Conservation (phyloP, 352 stramenopile genomes). For the Pythium pyrilobum region DNA sequence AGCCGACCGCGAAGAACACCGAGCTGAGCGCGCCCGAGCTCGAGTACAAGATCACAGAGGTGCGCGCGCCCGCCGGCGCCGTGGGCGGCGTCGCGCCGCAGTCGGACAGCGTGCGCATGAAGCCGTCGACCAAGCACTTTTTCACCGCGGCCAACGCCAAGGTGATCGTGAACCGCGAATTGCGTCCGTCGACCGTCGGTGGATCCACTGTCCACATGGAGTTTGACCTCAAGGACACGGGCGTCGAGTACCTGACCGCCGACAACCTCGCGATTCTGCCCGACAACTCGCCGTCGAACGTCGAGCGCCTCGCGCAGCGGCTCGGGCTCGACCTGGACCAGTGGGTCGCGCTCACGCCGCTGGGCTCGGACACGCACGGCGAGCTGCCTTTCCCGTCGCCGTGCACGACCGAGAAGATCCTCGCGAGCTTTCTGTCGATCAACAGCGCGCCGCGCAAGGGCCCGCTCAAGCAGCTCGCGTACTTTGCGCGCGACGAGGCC, state of each 20-base stretch:
- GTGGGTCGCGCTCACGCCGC: slow-evolving; percentile 75
- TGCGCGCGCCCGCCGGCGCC: slow-evolving; percentile 21
- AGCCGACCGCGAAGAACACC: slow-evolving; percentile 2
- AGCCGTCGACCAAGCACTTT: slow-evolving; percentile 88
- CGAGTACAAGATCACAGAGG: slow-evolving; percentile 54
- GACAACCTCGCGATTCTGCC: slow-evolving; percentile 94
- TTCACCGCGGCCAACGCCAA: slow-evolving; percentile 82
- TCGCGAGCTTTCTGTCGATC: slow-evolving; percentile 93
- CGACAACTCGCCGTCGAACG: slow-evolving; percentile 75
- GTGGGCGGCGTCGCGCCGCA: slow-evolving; percentile 1
- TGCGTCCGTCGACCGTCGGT: slow-evolving; percentile 71
- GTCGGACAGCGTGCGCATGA: slow-evolving; percentile 39
- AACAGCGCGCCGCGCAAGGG: slow-evolving; percentile 86
- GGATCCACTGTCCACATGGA: slow-evolving; percentile 90
- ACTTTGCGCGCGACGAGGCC: slow-evolving; percentile 50
- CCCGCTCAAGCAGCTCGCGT: slow-evolving; percentile 77
- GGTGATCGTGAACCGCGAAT: slow-evolving; percentile 85
- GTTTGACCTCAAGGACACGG: slow-evolving; percentile 78
- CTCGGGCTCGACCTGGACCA: slow-evolving; percentile 90
- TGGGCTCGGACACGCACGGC: slow-evolving; percentile 37
- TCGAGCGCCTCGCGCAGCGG: slow-evolving; percentile 77
- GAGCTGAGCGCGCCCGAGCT: slow-evolving; percentile 37
- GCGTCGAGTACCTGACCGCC: slow-evolving; percentile 89
- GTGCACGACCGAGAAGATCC: slow-evolving; percentile 88
- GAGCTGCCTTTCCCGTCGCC: slow-evolving; percentile 93